Evolutionary conservation across 768 basidiomycete species (phyloP).

Genomic region (Boletus tomentosulus): DNA sequence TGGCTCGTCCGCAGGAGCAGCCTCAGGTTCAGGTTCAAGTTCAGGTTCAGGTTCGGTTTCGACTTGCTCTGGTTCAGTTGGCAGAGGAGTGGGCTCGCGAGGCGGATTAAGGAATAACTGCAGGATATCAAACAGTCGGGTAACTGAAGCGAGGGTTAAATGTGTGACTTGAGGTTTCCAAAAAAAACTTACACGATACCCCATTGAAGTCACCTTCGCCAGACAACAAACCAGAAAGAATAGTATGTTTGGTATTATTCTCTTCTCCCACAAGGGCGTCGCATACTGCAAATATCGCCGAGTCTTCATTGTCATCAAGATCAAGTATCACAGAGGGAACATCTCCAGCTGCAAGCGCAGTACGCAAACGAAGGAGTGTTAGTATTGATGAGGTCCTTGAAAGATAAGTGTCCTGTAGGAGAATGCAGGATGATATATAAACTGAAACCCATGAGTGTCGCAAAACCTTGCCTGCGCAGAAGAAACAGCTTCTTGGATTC

Average conservation of each 20-base stretch:
- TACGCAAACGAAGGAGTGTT: constrained; percentile 55
- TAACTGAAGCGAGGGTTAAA: constrained; percentile 39
- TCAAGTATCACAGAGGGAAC: constrained; percentile 39
- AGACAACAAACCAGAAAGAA: constrained; percentile 53
- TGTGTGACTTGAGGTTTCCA: background rate
- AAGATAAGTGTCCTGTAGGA: constrained; percentile 40
- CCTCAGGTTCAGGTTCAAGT: constrained; percentile 25
- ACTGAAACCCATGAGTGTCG: background rate
- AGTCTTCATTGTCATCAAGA: constrained; percentile 48
- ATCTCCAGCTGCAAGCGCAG: constrained; percentile 43
- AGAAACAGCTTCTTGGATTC: constrained; percentile 52
- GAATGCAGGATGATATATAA: background rate
- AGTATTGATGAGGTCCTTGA: constrained; percentile 50
- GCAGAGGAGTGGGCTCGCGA: constrained; percentile 30
- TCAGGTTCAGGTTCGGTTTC: constrained; percentile 25
- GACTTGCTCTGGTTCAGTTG: constrained; percentile 28
- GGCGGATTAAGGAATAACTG: constrained; percentile 50
- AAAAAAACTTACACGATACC: constrained; percentile 52
- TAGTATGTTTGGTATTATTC: constrained; percentile 43
- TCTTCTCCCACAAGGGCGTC: constrained; percentile 57
- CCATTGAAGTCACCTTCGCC: constrained; percentile 58
- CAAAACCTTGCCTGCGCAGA: constrained; percentile 49
- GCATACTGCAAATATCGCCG: constrained; percentile 49
- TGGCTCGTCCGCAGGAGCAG: constrained; percentile 21
- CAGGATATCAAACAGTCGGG: constrained; percentile 56